phyloP scores from a whole-genome alignment of 495 filamentous ascomycete species.

The Talaromyces ruber region DNA sequence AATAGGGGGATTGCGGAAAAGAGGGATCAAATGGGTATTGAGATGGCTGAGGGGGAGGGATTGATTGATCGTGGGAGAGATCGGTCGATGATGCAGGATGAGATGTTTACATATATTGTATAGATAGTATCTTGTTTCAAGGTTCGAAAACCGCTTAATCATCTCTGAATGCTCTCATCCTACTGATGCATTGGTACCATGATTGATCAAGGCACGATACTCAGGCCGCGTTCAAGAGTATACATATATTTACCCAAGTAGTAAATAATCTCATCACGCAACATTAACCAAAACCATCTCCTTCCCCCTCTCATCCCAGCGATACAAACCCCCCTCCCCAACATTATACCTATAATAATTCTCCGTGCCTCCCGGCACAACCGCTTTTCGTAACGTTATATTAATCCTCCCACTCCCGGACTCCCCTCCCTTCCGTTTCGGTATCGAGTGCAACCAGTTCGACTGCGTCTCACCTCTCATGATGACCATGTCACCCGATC shows the following conservation, averaged over 20 bases:
- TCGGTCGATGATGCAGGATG: neutral
- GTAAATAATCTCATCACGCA: too few species aligned
- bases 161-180: too few species aligned
- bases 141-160: neutral
- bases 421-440: slow-evolving; percentile 54
- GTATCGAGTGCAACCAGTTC: slow-evolving; percentile 68
- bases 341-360: slow-evolving; percentile 75
- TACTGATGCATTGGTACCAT: too few species aligned
- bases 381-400: slow-evolving; percentile 61
- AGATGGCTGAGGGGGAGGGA: slow-evolving; percentile 14
- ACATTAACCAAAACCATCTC: slow-evolving; percentile 44
- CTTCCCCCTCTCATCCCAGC: slow-evolving; percentile 45
- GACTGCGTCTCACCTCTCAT: slow-evolving; percentile 63
- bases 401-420: slow-evolving; percentile 57
- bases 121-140: neutral
- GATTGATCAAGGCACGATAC: too few species aligned
- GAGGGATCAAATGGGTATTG: slow-evolving; percentile 15
- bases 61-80: neutral
- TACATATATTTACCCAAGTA: too few species aligned
- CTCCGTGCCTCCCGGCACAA: slow-evolving; percentile 56
- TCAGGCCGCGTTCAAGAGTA: too few species aligned
- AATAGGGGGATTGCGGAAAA: slow-evolving; percentile 22
- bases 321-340: slow-evolving; percentile 51
- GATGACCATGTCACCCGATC: slow-evolving; percentile 61
- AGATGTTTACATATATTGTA: slow-evolving; percentile 6